Base-by-base conservation (phyloP, 441 rosid genomes). In the Bruguiera hainesii region DNA sequence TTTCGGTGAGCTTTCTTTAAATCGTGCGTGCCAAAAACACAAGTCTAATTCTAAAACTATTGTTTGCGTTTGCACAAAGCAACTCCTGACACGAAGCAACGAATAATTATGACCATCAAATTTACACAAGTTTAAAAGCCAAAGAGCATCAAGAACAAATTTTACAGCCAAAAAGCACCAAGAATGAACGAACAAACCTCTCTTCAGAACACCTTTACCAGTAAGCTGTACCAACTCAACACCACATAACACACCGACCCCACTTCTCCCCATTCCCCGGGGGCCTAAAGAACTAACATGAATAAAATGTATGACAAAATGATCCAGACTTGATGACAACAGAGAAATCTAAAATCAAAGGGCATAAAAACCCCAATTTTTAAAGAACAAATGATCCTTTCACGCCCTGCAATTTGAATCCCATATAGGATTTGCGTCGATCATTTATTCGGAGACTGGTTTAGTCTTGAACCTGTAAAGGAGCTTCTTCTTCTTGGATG, bases 401-500 rank as follows among this genome's bases (percentile, higher is more conserved):
- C 35, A 60, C 30, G 66, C 68, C 64, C 48, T 39, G 68, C 73
- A 73, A 74, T 53, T 58, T 56, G 49, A 49, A 63, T 63, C 62
- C 72, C 70, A 71, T 69, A 66, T 62, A 68, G 19, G 59, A 57
- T 60, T 49, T 69, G 48, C 2, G 52, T 29, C 60, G 67, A 18
- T 83, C 76, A 87, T 46, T 85, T 75, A 87, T 46, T 81, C 79
- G 52, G 69, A 68, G 64, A 71, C 66, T 62, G 93, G 77, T 70
- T 88, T 84, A 69, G 81, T 80, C 79, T 82, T 87, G 75, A 84
- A 90, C 88, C 98, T 85, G 84, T 85, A 90, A 64, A 92, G 85
- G 42, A 92, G 87, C 82, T 81, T 87, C 91, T 89, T 92, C 91
- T 83, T 92, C 80, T 83, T 88, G 16, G 96, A 79, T 52, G 93